Evolutionary conservation across 495 filamentous ascomycete species (phyloP).

Genomic region (Hypoxylon trugodes): DNA sequence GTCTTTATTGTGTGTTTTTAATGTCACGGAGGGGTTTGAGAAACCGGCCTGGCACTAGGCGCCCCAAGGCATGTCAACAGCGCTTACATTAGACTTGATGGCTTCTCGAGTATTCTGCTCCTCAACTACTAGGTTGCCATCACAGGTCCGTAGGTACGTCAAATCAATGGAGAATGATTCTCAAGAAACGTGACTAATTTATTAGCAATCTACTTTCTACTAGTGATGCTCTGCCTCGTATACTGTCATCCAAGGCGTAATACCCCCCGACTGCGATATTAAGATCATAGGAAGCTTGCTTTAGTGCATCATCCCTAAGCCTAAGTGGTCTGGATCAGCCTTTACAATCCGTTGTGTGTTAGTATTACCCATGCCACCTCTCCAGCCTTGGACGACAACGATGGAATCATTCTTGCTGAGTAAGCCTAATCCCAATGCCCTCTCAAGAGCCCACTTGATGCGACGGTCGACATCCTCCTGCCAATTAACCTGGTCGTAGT

Average conservation of each 20-base stretch:
- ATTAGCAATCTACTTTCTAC: background rate
- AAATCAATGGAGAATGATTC: no score
- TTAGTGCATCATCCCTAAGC: slow-evolving; percentile 40
- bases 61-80: no score
- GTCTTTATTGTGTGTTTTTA: no score
- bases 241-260: background rate
- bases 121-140: no score
- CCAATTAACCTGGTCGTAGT: slow-evolving; percentile 89
- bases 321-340: slow-evolving; percentile 61
- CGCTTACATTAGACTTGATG: no score
- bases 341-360: slow-evolving; percentile 78
- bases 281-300: background rate
- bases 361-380: slow-evolving; percentile 96
- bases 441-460: slow-evolving; percentile 90
- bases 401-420: slow-evolving; percentile 84
- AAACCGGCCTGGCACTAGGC: no score
- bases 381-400: slow-evolving; percentile 97
- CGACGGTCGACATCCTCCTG: slow-evolving; percentile 98
- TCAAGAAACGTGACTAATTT: no score
- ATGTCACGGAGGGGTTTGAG: no score
- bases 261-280: background rate
- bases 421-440: slow-evolving; percentile 84
- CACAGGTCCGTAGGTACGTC: no score
- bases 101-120: no score
- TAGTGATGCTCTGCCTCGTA: no score